A percentile compares a stretch with the other conserved stretches of the same genome.
phyloP scores from a whole-genome alignment of 2,329 filamentous ascomycete genomes.

The Ceratocystis variospora region DNA sequence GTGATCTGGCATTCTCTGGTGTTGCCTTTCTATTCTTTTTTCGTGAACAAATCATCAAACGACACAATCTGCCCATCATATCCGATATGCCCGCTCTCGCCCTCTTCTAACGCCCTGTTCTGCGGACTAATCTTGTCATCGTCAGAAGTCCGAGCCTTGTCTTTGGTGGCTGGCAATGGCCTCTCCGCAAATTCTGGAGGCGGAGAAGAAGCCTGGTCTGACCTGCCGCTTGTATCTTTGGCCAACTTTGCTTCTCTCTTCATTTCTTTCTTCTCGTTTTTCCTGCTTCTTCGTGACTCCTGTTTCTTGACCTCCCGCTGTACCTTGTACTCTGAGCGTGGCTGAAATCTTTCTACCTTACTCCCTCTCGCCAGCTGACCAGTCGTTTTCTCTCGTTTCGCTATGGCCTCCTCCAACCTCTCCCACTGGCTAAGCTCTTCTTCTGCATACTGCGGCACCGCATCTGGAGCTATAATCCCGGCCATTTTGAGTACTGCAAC shows the following conservation, averaged over 20 bases:
- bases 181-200: too few species aligned
- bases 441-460: background rate
- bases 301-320: background rate
- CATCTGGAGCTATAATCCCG: slow-evolving; percentile 24
- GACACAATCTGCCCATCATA: slow-evolving; percentile 25
- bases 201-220: too few species aligned
- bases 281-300: background rate
- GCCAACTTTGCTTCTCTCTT: background rate
- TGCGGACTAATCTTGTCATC: slow-evolving; percentile 25
- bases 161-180: background rate
- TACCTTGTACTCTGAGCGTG: background rate
- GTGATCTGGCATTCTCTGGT: background rate
- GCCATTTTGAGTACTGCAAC: slow-evolving; percentile 31
- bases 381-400: background rate
- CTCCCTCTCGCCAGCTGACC: background rate
- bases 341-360: background rate
- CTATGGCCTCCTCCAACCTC: slow-evolving; percentile 23
- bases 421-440: slow-evolving; percentile 11
- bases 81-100: slow-evolving; percentile 25
- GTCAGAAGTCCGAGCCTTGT: slow-evolving; percentile 21
- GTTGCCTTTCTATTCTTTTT: background rate
- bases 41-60: slow-evolving; percentile 27
- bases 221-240: background rate
- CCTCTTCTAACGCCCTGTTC: slow-evolving; percentile 12
- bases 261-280: background rate